Evolutionary conservation across 2,329 filamentous ascomycete species (phyloP), one percentile per base, ranked within the genome.

Genomic region (Colletotrichum sojae): DNA sequence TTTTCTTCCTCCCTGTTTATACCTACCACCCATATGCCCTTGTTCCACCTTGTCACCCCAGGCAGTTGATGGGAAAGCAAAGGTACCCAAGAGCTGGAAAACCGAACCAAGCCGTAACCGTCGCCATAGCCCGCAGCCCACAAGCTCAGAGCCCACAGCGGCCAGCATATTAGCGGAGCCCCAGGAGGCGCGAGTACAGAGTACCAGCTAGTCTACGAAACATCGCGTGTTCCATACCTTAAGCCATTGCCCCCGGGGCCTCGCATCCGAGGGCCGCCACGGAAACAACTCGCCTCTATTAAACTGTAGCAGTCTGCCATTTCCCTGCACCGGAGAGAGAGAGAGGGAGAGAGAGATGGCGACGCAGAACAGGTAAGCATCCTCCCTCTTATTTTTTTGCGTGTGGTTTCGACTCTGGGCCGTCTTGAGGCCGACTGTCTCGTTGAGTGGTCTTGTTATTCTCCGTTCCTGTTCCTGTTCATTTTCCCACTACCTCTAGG

Each of bases 311-410:
- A 62, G 40, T 45, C 55, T 63, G 49, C 43, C 66, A 60, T 51
- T 51, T 63, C 43, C 52, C 25, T 48, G 45, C 49, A 18, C 49
- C 31, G 62, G 43, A 53, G 46, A 20, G 16, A 10, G 20, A 46
- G 55, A 60, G 46, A 53, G 45, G 15, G 63, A 48, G 73, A 53
- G 40, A 73, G 77, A 73, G 31, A 80, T 80, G 78, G 77, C 78
- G 68, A 75, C 76, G 49, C 75, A 79, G 63, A 79, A 79, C 64
- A 76, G 73, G 78, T 79, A 76, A 71, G 78, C 66, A 59, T 57
- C 60, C 46, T 60, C 53, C 62, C 58, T 54, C 52, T 31, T 46
- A 25, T 61, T 31, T 31, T 20, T 52, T 40, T 4, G n/a, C 20
- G 2, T 18, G 31, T 45, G 27, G 27, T 18, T 36, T 16, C 27